Evolutionary conservation across 2,329 filamentous ascomycete genomes (phyloP).

Genomic region (Coniella vitis): DNA sequence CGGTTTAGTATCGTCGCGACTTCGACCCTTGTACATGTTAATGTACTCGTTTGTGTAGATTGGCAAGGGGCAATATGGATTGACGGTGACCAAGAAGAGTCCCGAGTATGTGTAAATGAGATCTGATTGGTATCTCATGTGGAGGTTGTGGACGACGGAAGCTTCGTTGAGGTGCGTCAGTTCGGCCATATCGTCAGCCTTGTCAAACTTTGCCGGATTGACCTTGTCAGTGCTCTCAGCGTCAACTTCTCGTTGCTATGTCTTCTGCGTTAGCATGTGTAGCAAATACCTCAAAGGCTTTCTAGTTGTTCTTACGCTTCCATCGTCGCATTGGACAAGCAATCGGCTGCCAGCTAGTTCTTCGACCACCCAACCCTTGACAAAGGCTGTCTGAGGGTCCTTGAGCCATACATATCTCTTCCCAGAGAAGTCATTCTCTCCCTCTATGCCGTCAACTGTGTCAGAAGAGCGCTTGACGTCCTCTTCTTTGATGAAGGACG

Average conservation of each 20-base stretch:
- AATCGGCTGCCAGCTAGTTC: constrained; percentile 64
- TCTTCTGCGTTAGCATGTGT: neutral
- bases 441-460: constrained; percentile 70
- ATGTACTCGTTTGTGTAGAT: constrained; percentile 97
- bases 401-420: constrained; percentile 98
- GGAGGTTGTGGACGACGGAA: constrained; percentile 93
- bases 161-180: constrained; percentile 96
- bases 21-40: constrained; percentile 94
- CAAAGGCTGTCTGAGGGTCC: constrained; percentile 79
- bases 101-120: constrained; percentile 98
- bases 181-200: constrained; percentile 98
- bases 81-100: constrained; percentile 92
- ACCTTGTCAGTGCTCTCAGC: constrained; percentile 92
- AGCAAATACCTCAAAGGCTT: neutral
- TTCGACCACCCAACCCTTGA: constrained; percentile 86
- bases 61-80: constrained; percentile 88
- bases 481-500: constrained; percentile 89
- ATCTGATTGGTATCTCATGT: constrained; percentile 91
- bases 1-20: constrained; percentile 87
- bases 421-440: constrained; percentile 97
- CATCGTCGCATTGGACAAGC: constrained; percentile 89
- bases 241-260: constrained; percentile 80
- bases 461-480: constrained; percentile 57
- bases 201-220: constrained; percentile 99
- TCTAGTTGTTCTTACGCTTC: constrained; percentile 54